A percentile compares a stretch with the other conserved stretches of the same genome.
Conservation (phyloP, 345 rosid genomes). For the Eucalyptus globulus region DNA sequence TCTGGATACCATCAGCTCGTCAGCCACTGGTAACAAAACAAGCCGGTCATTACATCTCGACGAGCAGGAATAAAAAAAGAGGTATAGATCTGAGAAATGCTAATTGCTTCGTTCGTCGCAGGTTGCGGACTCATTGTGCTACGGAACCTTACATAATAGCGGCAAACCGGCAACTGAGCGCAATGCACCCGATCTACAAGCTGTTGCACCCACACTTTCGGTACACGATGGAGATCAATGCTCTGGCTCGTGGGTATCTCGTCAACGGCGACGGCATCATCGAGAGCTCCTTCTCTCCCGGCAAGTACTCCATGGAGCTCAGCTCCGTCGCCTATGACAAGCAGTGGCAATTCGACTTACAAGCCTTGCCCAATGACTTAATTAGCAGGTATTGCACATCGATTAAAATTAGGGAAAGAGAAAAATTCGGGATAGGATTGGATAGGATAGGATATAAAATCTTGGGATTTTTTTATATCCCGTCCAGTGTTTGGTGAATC, state of each 20-base stretch:
- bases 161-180: constrained; percentile 53
- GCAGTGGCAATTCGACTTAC: constrained; percentile 38
- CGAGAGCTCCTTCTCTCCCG: constrained; percentile 50
- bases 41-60: not conserved
- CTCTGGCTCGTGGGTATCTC: constrained; percentile 45
- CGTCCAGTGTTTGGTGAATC: no score
- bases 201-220: constrained; percentile 60
- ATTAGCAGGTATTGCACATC: constrained; percentile 19
- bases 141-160: constrained; percentile 68
- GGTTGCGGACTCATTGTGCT: constrained; percentile 63
- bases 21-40: constrained; percentile 48
- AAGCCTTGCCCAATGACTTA: constrained; percentile 43
- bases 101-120: not conserved
- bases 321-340: constrained; percentile 41
- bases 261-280: constrained; percentile 50
- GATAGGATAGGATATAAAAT: no score
- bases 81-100: no score
- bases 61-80: not conserved
- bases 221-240: constrained; percentile 74
- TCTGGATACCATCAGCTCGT: constrained; percentile 57
- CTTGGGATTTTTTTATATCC: no score
- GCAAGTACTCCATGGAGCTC: constrained; percentile 39
- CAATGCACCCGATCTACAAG: constrained; percentile 55
- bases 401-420: no score
- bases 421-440: no score